Base-by-base conservation (phyloP, 2,329 filamentous ascomycete species). In the Paramyrothecium sp. region DNA sequence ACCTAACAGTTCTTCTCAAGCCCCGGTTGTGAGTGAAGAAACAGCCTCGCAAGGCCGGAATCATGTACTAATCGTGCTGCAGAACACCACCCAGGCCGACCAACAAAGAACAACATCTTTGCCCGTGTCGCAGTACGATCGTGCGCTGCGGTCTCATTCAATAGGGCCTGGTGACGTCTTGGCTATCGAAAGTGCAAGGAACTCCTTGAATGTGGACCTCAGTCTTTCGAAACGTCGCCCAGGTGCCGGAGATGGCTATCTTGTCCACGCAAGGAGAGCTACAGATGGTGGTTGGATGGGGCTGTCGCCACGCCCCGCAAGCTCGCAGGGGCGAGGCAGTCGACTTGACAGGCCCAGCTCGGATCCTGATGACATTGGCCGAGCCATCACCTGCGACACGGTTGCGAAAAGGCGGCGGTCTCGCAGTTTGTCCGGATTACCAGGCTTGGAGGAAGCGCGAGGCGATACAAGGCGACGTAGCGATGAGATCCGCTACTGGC, bases 401-500 rank as follows among this genome's bases (percentile, higher is more conserved):
- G 73, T 73, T 34, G 76, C 72, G 3, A 67, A 77, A 26, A 80
- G 82, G 50, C 78, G 86, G 48, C 80, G 85, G 50, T 88, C 85
- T 2, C 77, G 84, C 52, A 88, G 85, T 61, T 68, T 88, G 12
- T 85, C 84, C 0, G 82, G 83, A 11, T 72, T 87, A 20, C 73
- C 78, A 5, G 74, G 78, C 30, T 61, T 77, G 20, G 71, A 72
- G 3, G 68, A 71, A 3, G 64, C 63, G 19, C 69, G 72, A 21
- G 63, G 61, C 2, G 70, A 71, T 46, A 57, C 69, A 3, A 78
- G 84, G 48, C 79, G 84, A 38, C 80, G 85, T 30, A 88, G 84
- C 65, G 84, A 86, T 56, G 86, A 89, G 67, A 86, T 88, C 44
- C 80, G 83, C 13, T 85, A 84, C 64, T 88, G 85, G 84, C 78